Percentiles rank a stretch among this genome's conserved stretches.
Conservation (phyloP, 2,329 filamentous ascomycete species). For the Cladosporium sp. region DNA sequence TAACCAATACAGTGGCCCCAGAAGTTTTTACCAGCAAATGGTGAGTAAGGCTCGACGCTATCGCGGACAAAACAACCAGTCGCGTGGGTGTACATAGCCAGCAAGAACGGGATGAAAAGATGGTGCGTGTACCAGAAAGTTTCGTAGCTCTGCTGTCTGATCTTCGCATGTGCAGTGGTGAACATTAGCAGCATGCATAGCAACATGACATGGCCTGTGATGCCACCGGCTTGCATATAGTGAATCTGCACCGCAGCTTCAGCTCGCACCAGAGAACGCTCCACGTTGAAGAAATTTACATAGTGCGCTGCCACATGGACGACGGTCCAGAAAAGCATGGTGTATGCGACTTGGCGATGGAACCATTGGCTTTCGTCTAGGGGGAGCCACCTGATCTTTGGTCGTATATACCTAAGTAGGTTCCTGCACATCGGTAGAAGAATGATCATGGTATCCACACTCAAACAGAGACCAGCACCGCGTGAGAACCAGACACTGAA, state of each 20-base stretch:
- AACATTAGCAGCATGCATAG: conserved; percentile 99
- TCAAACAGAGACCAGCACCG: conserved; percentile 82
- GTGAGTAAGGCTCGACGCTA: conserved; percentile 65
- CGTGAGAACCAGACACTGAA: conserved; percentile 96
- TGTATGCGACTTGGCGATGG: conserved; percentile 89
- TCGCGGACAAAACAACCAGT: conserved; percentile 96
- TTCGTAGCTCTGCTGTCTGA: conserved; percentile 95
- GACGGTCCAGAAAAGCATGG: conserved; percentile 75
- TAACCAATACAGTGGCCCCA: conserved; percentile 95
- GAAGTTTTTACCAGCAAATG: conserved; percentile 75
- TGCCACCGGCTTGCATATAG: conserved; percentile 80
- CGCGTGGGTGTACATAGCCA: conserved; percentile 92
- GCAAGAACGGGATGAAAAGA: conserved; percentile 91
- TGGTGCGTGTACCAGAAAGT: conserved; percentile 99
- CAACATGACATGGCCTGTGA: conserved; percentile 96
- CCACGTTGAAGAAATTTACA: conserved; percentile 98
- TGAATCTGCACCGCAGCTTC: conserved; percentile 84
- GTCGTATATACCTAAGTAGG: conserved; percentile 75
- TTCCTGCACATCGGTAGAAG: conserved; percentile 93
- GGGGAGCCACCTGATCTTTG: conserved; percentile 81
- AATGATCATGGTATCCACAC: conserved; percentile 81
- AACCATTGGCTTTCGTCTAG: conserved; percentile 98
- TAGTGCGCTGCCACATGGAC: conserved; percentile 80
- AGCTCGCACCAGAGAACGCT: conserved; percentile 75
- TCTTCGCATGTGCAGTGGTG: conserved; percentile 87